phyloP scores from a whole-genome alignment of 208 protist species.

The Trypanosoma grayi region DNA sequence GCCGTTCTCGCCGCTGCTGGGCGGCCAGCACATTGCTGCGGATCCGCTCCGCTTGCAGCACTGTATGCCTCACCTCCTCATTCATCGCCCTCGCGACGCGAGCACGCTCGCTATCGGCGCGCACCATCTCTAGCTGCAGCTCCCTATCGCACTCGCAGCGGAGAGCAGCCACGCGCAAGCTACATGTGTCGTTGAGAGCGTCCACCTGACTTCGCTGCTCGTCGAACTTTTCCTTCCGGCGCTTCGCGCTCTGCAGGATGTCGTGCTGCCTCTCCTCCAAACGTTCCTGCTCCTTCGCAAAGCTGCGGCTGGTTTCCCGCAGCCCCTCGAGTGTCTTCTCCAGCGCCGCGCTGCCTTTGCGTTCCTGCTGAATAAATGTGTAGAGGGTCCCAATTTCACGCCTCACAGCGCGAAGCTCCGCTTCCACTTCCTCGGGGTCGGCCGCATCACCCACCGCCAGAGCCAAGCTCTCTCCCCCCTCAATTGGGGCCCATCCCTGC shows the following conservation, averaged over 20 bases:
- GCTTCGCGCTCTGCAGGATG: too few relatives aligned
- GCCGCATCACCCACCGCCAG: too few relatives aligned
- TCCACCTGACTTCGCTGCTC: background rate
- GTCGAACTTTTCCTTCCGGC: background rate
- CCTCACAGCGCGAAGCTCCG: background rate
- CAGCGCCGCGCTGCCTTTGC: background rate
- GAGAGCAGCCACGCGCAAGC: background rate
- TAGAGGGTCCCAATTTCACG: background rate
- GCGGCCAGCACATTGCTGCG: background rate
- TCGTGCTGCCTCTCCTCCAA: too few relatives aligned
- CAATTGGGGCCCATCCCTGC: background rate
- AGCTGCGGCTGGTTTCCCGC: background rate
- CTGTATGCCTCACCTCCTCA: background rate
- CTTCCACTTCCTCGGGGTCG: background rate
- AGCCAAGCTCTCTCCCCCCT: background rate
- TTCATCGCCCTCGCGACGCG: background rate
- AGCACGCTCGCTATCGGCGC: background rate
- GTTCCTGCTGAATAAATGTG: background rate
- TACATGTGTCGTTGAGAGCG: background rate
- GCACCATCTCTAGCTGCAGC: background rate
- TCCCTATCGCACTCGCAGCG: background rate
- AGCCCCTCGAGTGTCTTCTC: background rate
- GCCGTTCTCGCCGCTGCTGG: background rate
- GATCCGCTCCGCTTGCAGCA: background rate
- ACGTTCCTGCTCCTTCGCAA: background rate